Base-by-base conservation (phyloP, 208 protist species). In the Acanthamoeba lenticulata region DNA sequence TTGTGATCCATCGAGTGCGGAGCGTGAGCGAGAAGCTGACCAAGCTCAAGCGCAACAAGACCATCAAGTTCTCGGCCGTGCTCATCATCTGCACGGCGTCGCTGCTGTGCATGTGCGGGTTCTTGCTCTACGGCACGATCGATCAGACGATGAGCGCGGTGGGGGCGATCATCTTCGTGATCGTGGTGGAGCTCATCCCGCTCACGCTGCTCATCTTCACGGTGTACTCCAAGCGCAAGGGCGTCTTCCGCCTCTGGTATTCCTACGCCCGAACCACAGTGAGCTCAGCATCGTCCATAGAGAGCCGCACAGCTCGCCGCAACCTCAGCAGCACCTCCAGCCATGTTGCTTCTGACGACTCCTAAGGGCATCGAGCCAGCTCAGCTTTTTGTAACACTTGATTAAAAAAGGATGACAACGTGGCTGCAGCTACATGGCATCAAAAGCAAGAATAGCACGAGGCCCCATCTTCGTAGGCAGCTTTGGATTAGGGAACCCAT, bases 51-150 rank as follows among this genome's bases (percentile, higher is more conserved):
- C 40, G 77, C 13, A 88, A 88, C 45, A 88, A 88, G 45, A 88
- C 57, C 44, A 60, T 60, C 45, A 88, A 88, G 77, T 88, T 88
- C 45, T 88, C 77, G 45, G 29, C 57, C n/a, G 77, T 88, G 40
- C 77, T 88, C 6, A 44, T 19, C 5, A n/a, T 88, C 15, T 88
- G 77, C 77, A 88, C 77, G 40, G 15, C 40, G n/a, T 60, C 77
- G 44, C 77, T 88, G 6, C 77, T 88, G 2, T 60, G 77, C 32
- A 88, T 88, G 77, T 88, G 77, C 77, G 77, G 45, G 5, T 88
- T 88, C 77, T 44, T 88, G 11, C 77, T 88, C 77, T 88, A 88
- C 77, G 77, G 77, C 77, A 88, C 77, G 4, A 62, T 88, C 42
- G 77, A 88, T 32, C 77, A 88, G 29, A 88, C 15, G 29, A 60